Conservation (phyloP, 176 grass and related monocot genomes). For the Saccharum spontaneum region DNA sequence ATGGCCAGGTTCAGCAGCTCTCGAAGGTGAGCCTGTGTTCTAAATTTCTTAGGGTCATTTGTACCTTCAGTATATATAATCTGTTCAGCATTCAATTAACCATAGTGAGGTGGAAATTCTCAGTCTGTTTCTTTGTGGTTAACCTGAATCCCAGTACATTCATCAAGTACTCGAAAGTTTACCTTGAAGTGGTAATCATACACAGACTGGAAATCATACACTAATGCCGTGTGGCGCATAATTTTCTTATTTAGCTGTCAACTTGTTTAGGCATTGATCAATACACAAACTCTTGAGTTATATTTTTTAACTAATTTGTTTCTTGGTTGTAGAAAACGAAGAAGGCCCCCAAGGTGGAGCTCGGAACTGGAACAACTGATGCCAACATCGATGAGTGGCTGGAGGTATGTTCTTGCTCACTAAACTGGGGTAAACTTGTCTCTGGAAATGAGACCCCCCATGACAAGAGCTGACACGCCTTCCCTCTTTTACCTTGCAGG, state of each 20-base stretch:
- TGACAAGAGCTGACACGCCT: not conserved
- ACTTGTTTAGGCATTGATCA: not conserved
- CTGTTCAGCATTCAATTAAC: not conserved
- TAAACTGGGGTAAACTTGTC: not conserved
- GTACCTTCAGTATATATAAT: not conserved
- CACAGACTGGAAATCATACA: not conserved
- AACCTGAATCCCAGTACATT: not conserved
- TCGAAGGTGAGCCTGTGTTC: constrained; percentile 64
- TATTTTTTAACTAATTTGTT: not conserved
- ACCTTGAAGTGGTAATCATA: not conserved
- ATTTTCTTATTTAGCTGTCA: not conserved
- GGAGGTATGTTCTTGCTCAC: constrained; percentile 49
- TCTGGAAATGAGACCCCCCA: not conserved
- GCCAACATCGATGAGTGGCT: constrained; percentile 94
- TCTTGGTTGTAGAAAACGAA: constrained; percentile 73
- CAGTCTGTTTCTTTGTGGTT: not conserved
- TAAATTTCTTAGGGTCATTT: not conserved
- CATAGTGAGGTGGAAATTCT: not conserved
- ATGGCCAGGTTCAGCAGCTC: constrained; percentile 87
- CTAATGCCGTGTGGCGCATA: not conserved
- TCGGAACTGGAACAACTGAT: constrained; percentile 76
- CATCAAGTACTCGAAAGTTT: not conserved
- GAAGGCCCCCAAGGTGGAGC: constrained; percentile 85
- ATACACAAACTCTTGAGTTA: no score
- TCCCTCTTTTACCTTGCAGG: constrained; percentile 38